Evolutionary conservation across 352 stramenopile species (phyloP), one percentile per base, ranked within the genome.

Genomic region (Phytophthora vignae): DNA sequence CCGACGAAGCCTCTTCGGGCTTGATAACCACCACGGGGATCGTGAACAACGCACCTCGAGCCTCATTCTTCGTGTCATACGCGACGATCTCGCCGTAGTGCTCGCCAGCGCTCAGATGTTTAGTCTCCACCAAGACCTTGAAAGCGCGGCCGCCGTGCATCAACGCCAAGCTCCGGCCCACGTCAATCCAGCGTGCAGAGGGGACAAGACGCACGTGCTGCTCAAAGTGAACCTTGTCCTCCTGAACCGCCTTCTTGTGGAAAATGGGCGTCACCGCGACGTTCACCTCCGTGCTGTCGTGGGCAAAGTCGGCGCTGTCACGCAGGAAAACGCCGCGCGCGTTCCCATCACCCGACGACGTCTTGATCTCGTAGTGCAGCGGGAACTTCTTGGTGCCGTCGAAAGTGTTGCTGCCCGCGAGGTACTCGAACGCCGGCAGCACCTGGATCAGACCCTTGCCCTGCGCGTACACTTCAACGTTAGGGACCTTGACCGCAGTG

Each of bases 11-110:
- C 0, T 77, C 33, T 74, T 98, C 86, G 0, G 91, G 89, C 71
- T 95, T 95, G 52, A 98, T 88, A 17, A 98, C 85, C 25, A 83
- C 96, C 33, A 99, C 92, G 0, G 96, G 96, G 36, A 99, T 89
- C 40, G 74, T 87, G 65, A 98, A 99, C 15, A 98, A 33, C 4
- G 88, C 61, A 0, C 92, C 93, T 27, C 83, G 76, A 46, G 69
- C 67, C 38, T 87, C 74, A 55, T 96, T 82, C 55, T 83, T 73
- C 14, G 82, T 84, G 69, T 95, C 87, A 66, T 90, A 94, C 8
- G 88, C 96, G 27, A 90, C 64, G 38, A 99, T 91, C 67, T 94
- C 89, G 0, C 85, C 90, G 61, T 87, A 96, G 73, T 98, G 92
- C 19, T 97, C 79, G 17, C 95, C 96, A 29, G 81, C 66, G 12